Conservation (phyloP, 495 filamentous ascomycete species). For the Trichocladium uniseriatum region DNA sequence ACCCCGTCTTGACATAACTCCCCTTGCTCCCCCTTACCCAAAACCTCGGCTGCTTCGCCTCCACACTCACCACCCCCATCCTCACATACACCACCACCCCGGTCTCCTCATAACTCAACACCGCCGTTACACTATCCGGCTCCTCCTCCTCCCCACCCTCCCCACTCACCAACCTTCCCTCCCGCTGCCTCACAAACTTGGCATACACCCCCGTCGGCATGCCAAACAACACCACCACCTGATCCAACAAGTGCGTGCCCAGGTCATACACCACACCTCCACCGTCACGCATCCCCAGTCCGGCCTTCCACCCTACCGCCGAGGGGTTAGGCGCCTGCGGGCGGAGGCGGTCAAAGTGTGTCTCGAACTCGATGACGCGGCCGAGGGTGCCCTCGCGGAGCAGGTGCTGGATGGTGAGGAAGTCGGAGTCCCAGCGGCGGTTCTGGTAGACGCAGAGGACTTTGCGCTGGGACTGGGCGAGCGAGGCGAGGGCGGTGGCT, state of each 20-base stretch:
- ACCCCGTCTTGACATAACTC: conserved; percentile 68
- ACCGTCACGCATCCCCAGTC: conserved; percentile 49
- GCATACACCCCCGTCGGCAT: conserved; percentile 59
- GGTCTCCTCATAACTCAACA: conserved; percentile 55
- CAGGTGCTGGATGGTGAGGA: conserved; percentile 60
- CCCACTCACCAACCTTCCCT: conserved; percentile 29
- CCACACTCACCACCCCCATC: conserved; percentile 59
- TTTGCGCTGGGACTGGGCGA: conserved; percentile 53
- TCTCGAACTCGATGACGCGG: conserved; percentile 65
- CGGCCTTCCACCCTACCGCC: conserved; percentile 52
- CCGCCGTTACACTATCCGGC: conserved; percentile 60
- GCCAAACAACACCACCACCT: conserved; percentile 70
- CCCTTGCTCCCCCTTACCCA: conserved; percentile 75
- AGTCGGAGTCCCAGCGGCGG: conserved; percentile 79
- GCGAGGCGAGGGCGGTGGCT: conserved; percentile 56
- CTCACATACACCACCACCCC: conserved; percentile 56
- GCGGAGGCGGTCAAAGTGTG: conserved; percentile 74
- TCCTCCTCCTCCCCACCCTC: conserved; percentile 43
- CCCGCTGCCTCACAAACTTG: conserved; percentile 58
- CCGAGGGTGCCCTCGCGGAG: conserved; percentile 49
- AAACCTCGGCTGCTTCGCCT: conserved; percentile 63
- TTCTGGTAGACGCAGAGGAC: conserved; percentile 82
- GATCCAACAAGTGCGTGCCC: conserved; percentile 76
- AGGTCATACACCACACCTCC: conserved; percentile 74
- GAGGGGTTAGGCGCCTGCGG: conserved; percentile 41